A percentile compares a stretch with the other conserved stretches of the same genome.
These are phyloP conservation scores for Solanum pinnatisectum DNA, from an alignment of 257 asterid genomes.

Conservation along the genomic window DNA sequence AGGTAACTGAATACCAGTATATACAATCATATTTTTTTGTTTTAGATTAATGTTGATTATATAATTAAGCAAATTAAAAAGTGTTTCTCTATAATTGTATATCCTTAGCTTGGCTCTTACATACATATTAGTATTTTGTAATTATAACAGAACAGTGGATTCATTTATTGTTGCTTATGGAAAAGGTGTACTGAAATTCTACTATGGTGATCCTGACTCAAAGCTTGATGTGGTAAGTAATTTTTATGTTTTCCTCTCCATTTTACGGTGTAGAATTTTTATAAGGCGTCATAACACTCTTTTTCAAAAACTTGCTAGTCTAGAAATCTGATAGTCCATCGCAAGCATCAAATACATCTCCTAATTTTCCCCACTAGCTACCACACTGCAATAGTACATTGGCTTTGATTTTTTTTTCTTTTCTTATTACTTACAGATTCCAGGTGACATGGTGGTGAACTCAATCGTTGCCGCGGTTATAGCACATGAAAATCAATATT, in stretches of 20 bases:
- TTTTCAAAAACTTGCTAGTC: neutral
- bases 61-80: neutral
- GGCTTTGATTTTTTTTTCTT: neutral
- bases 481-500: neutral
- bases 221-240: slow-evolving; percentile 30
- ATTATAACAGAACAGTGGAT: neutral
- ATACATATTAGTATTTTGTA: neutral
- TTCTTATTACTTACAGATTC: neutral
- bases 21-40: neutral
- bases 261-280: neutral
- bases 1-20: neutral
- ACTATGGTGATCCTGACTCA: slow-evolving; percentile 40
- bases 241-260: neutral
- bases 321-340: neutral
- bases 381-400: neutral
- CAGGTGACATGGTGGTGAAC: neutral
- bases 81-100: neutral
- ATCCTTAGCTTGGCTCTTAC: no score
- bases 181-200: slow-evolving; percentile 30
- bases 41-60: neutral
- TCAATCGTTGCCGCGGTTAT: neutral
- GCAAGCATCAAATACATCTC: neutral
- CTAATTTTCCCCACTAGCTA: neutral
- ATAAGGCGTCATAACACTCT: neutral
- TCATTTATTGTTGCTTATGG: slow-evolving; percentile 20